phyloP scores from a whole-genome alignment of 2,329 filamentous ascomycete genomes.

The Trichoderma arundinaceum region DNA sequence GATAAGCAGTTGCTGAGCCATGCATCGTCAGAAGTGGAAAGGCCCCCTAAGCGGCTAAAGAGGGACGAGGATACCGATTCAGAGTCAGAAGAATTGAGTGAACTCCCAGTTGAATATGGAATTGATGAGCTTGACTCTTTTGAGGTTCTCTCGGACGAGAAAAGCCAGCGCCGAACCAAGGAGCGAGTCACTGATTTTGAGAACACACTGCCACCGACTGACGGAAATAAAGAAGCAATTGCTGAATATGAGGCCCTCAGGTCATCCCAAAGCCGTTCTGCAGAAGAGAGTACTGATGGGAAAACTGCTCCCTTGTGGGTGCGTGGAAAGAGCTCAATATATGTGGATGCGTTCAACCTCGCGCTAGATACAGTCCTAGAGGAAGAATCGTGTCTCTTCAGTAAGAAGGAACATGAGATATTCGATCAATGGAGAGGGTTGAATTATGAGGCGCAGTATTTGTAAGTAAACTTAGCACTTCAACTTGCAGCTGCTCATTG shows the following conservation, averaged over 20 bases:
- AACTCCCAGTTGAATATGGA: neutral
- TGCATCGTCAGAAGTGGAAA: conserved; percentile 29
- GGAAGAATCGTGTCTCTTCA: conserved; percentile 87
- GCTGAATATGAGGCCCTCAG: conserved; percentile 77
- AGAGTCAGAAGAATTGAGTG: conserved; percentile 37
- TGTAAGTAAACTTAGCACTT: conserved; percentile 61
- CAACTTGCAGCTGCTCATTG: neutral
- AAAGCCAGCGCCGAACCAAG: conserved; percentile 1
- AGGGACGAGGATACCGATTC: conserved; percentile 37
- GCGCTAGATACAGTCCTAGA: conserved; percentile 87
- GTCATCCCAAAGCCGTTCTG: conserved; percentile 54
- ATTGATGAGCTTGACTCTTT: neutral
- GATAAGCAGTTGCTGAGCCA: neutral
- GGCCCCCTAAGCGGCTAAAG: conserved; percentile 44
- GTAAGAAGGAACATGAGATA: conserved; percentile 75
- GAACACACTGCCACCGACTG: conserved; percentile 68
- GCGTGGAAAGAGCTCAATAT: conserved; percentile 83
- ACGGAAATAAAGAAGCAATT: conserved; percentile 73
- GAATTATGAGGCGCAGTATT: conserved; percentile 84
- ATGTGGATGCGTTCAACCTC: conserved; percentile 96
- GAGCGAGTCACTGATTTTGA: conserved; percentile 44
- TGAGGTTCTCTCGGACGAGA: neutral
- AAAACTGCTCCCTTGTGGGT: conserved; percentile 62
- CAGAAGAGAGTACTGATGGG: conserved; percentile 48
- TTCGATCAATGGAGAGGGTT: conserved; percentile 78